phyloP scores from a whole-genome alignment of 2,329 filamentous ascomycete genomes.

The Colletotrichum incanum region DNA sequence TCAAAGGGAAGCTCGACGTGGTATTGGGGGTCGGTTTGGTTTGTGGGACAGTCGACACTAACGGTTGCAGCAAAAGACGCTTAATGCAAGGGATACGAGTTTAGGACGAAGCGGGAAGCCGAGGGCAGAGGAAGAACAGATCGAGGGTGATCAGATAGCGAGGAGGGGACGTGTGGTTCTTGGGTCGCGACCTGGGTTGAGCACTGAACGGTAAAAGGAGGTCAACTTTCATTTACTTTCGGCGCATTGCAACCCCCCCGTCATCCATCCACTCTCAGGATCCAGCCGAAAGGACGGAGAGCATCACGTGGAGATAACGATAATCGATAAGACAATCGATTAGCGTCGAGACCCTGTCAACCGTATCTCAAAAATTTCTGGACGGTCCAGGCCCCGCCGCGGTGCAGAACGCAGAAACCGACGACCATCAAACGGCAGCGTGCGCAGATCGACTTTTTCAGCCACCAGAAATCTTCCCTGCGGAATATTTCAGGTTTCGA shows the following conservation, averaged over 20 bases:
- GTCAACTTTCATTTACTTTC: constrained; percentile 26
- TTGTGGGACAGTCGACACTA: constrained; percentile 23
- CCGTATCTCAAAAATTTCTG: constrained; percentile 38
- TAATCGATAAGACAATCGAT: constrained; percentile 26
- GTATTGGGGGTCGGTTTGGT: constrained; percentile 37
- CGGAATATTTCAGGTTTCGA: background rate
- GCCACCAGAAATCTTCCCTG: background rate
- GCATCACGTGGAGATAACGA: constrained; percentile 32
- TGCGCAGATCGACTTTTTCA: constrained; percentile 34
- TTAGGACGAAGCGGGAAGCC: constrained; percentile 6
- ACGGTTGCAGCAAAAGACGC: constrained; percentile 8
- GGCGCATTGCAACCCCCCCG: constrained; percentile 35
- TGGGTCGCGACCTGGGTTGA: constrained; percentile 32
- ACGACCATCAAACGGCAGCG: constrained; percentile 15
- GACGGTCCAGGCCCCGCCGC: constrained; percentile 33
- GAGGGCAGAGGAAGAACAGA: constrained; percentile 10
- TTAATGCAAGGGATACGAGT: constrained; percentile 29
- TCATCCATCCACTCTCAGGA: constrained; percentile 32
- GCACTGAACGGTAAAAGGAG: constrained; percentile 37
- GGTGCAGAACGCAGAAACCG: constrained; percentile 21
- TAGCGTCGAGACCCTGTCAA: constrained; percentile 8
- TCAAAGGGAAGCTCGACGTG: constrained; percentile 29
- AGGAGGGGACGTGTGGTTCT: constrained; percentile 14
- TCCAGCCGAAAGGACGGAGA: constrained; percentile 9
- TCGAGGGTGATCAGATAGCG: constrained; percentile 29